A percentile compares a stretch with the other conserved stretches of the same genome.
Evolutionary conservation across 805 yeast genomes (phyloP).

Genomic region (Cyberlindnera mississippiensis): DNA sequence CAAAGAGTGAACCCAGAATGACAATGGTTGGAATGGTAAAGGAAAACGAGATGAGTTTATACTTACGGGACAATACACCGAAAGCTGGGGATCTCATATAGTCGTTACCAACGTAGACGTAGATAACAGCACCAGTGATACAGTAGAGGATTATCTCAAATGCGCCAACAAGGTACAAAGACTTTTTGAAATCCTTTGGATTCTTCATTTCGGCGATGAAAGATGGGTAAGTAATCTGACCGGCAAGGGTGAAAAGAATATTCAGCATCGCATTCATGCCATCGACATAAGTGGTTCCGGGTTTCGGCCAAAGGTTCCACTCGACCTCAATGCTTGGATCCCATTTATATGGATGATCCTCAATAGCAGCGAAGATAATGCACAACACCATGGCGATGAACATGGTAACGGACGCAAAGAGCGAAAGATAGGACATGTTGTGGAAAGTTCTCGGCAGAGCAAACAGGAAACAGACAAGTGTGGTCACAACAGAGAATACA

Average conservation of each 20-base stretch:
- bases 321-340: slow-evolving; percentile 35
- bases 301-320: slow-evolving; percentile 44
- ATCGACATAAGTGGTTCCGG: slow-evolving; percentile 46
- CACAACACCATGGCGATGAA: slow-evolving; percentile 48
- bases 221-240: slow-evolving; percentile 58
- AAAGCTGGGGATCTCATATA: slow-evolving; percentile 57
- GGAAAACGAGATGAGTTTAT: slow-evolving; percentile 51
- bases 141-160: slow-evolving; percentile 46
- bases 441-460: slow-evolving; percentile 55
- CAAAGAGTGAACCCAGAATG: slow-evolving; percentile 50
- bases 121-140: slow-evolving; percentile 50
- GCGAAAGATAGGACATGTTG: slow-evolving; percentile 44
- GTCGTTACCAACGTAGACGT: slow-evolving; percentile 50
- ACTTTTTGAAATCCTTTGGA: slow-evolving; percentile 54
- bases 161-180: slow-evolving; percentile 44
- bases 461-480: slow-evolving; percentile 43
- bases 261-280: slow-evolving; percentile 54
- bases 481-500: slow-evolving; percentile 45
- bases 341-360: slow-evolving; percentile 42
- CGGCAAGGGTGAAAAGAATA: slow-evolving; percentile 57
- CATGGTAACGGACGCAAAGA: slow-evolving; percentile 52
- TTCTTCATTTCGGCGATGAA: slow-evolving; percentile 55
- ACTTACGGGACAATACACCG: slow-evolving; percentile 39
- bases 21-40: slow-evolving; percentile 56
- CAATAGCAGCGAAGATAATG: slow-evolving; percentile 50